Base-by-base conservation (phyloP, 2,329 filamentous ascomycete species). In the Colletotrichum brevisporum region DNA sequence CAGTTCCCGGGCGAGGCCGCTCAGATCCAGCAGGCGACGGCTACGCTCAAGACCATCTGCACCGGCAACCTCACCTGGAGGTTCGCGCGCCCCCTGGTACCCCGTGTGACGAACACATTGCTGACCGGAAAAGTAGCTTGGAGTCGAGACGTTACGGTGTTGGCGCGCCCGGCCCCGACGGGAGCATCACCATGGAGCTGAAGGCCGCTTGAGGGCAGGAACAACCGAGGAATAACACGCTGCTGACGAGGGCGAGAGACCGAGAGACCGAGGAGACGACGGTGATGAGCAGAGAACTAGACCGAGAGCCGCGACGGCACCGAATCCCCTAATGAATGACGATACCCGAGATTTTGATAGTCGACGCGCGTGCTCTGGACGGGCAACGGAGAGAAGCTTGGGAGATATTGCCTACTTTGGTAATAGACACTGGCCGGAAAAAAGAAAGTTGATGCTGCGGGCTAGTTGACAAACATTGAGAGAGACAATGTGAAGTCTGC, bases 61-160 rank as follows among this genome's bases (percentile, higher is more conserved):
- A 71, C 69, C 1, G 69, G 69, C 31, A 71, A 70, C 16, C 43
- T 71, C 3, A 26, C 53, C 9, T 71, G 69, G 69, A 71, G 69
- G 69, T 70, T 24, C 2, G 31, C 6, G 8, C 41, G 67, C 52
- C 16, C 13, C 51, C 2, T 41, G 12, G 15, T 13, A n/a, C 5
- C 4, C 12, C 6, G 16, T 27, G 6, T 26, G 12, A 16, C 5
- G 9, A 10, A n/a, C 8, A 18, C 21, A 26, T 56, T 57, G 24
- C 52, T 67, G 47, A 70, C 63, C 15, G 8, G 31, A 54, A 3
- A 41, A 36, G 39, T 6, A 71, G 69, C 53, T 55, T 71, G 16
- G 48, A 45, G 31, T 59, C 54, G 3, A 53, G 60, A 26, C 52
- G 69, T n/a, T 71, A 71, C 27, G 47, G 10, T 6, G 51, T 71